Evolutionary conservation across 164 flowering plant species (phyloP).

Genomic region (grape (Vitis vinifera)): ASM3070453v1 NC_081813.1:2011001-2011500

Average conservation of each 20-base stretch:
- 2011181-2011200: conserved; percentile 59
- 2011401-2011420: too few species aligned
- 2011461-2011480: too few species aligned
- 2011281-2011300: conserved; percentile 52
- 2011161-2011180: conserved; percentile 65
- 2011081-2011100: conserved; percentile 31
- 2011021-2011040: conserved; percentile 59
- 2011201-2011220: conserved; percentile 61
- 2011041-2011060: conserved; percentile 54
- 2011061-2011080: conserved; percentile 47
- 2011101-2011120: conserved; percentile 65
- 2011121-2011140: conserved; percentile 26
- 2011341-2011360: too few species aligned
- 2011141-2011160: conserved; percentile 9
- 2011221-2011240: conserved; percentile 57
- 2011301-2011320: conserved; percentile 26
- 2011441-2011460: too few species aligned
- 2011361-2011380: too few species aligned
- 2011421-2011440: too few species aligned
- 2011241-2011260: conserved; percentile 42
- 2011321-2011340: too few species aligned
- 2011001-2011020: conserved; percentile 49
- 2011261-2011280: conserved; percentile 55
- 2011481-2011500: too few species aligned
- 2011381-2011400: too few species aligned